Conservation (phyloP, 2,329 filamentous ascomycete species). For the Cytospora piceicola region DNA sequence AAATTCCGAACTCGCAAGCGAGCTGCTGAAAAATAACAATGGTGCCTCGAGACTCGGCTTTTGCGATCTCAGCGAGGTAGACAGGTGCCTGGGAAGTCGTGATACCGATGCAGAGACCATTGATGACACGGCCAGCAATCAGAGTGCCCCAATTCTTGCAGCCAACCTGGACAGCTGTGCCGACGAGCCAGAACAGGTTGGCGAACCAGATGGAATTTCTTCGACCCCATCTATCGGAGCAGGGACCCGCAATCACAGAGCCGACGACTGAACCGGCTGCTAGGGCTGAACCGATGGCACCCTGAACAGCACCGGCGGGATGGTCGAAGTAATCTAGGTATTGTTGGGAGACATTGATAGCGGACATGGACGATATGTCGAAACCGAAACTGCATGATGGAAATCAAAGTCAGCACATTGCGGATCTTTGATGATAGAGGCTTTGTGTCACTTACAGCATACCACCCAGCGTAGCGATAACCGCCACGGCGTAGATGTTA, state of each 20-base stretch:
- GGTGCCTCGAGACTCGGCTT: slow-evolving; percentile 60
- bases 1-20: slow-evolving; percentile 73
- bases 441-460: slow-evolving; percentile 43
- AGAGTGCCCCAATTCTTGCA: slow-evolving; percentile 61
- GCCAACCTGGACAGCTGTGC: slow-evolving; percentile 63
- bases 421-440: neutral
- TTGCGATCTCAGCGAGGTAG: slow-evolving; percentile 69
- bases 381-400: slow-evolving; percentile 49
- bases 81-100: slow-evolving; percentile 70
- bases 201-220: slow-evolving; percentile 51
- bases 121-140: slow-evolving; percentile 61
- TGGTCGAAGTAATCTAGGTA: slow-evolving; percentile 58
- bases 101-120: slow-evolving; percentile 68
- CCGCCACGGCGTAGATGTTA: slow-evolving; percentile 57
- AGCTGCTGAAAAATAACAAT: slow-evolving; percentile 75
- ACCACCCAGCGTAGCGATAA: slow-evolving; percentile 56
- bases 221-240: slow-evolving; percentile 54
- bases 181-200: slow-evolving; percentile 56
- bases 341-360: slow-evolving; percentile 55
- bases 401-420: neutral
- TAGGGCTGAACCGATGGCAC: slow-evolving; percentile 56
- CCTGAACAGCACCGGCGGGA: slow-evolving; percentile 50
- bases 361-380: slow-evolving; percentile 62
- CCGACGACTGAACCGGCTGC: slow-evolving; percentile 57
- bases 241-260: slow-evolving; percentile 50